Evolutionary conservation across 148 eudicot genomes (phyloP).

Genomic region (Nepenthes gracilis): DNA sequence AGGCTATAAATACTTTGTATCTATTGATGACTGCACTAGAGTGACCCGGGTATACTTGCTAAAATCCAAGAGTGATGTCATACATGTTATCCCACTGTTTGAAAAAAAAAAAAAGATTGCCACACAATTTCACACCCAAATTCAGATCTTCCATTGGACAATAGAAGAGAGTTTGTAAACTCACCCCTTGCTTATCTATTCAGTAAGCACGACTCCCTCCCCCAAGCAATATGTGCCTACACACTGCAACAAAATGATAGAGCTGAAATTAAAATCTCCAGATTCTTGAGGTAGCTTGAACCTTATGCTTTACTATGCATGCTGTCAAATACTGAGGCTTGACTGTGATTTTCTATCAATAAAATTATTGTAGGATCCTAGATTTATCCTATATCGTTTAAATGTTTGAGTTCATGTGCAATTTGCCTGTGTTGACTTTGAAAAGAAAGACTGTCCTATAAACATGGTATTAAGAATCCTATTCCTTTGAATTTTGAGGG

Average conservation of each 20-base stretch:
- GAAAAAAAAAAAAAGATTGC: not conserved
- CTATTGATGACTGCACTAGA: not conserved
- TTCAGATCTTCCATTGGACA: not conserved
- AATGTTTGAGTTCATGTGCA: too few relatives aligned
- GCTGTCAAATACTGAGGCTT: not conserved
- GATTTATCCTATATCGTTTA: too few relatives aligned
- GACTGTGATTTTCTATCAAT: too few relatives aligned
- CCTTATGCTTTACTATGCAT: not conserved
- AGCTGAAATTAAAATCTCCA: not conserved
- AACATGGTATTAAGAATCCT: too few relatives aligned
- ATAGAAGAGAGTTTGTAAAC: not conserved
- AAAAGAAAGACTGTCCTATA: too few relatives aligned
- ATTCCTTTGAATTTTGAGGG: too few relatives aligned
- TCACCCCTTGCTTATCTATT: not conserved
- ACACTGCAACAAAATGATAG: not conserved
- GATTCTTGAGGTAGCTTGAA: not conserved
- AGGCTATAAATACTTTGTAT: not conserved
- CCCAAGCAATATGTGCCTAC: not conserved
- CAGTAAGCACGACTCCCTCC: not conserved
- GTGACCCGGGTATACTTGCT: not conserved
- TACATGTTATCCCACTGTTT: not conserved
- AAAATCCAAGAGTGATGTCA: not conserved
- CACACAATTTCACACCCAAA: not conserved
- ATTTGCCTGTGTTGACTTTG: too few relatives aligned
- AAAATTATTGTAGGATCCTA: too few relatives aligned